A percentile compares a stretch with the other conserved stretches of the same genome.
Evolutionary conservation across 208 protist species (phyloP).

Genomic region (Acanthamoeba triangularis): DNA sequence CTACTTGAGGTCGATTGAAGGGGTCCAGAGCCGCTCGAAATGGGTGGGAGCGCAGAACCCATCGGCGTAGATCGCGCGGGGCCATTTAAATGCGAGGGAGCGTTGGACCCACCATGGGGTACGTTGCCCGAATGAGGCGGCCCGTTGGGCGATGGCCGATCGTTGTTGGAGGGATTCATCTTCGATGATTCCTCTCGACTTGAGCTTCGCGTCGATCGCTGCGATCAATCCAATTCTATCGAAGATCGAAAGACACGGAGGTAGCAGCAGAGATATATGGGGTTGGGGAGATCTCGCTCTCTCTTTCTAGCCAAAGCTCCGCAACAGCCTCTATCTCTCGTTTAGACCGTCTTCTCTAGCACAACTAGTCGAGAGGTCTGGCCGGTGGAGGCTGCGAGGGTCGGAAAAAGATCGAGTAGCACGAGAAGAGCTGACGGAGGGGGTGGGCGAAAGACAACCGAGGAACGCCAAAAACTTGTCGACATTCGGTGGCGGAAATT

Average conservation of each 20-base stretch:
- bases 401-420: constrained; percentile 28
- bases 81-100: constrained; percentile 18
- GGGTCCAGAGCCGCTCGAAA: neutral
- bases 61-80: neutral
- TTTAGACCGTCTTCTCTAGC: neutral
- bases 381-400: neutral
- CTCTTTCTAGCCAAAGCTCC: neutral
- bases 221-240: constrained; percentile 28
- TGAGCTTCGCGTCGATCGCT: neutral
- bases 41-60: neutral
- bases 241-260: constrained; percentile 39
- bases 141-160: neutral
- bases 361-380: neutral
- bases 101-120: neutral
- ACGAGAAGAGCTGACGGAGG: neutral
- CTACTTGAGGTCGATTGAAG: neutral
- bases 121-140: neutral
- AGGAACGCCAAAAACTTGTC: constrained; percentile 1
- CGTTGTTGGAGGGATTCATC: constrained; percentile 20
- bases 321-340: neutral
- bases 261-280: neutral
- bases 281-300: neutral
- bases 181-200: neutral
- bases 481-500: neutral
- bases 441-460: too few relatives aligned